These are phyloP conservation scores for Pugionium cornutum DNA, from an alignment of 345 rosid genomes.

Conservation along the genomic window DNA sequence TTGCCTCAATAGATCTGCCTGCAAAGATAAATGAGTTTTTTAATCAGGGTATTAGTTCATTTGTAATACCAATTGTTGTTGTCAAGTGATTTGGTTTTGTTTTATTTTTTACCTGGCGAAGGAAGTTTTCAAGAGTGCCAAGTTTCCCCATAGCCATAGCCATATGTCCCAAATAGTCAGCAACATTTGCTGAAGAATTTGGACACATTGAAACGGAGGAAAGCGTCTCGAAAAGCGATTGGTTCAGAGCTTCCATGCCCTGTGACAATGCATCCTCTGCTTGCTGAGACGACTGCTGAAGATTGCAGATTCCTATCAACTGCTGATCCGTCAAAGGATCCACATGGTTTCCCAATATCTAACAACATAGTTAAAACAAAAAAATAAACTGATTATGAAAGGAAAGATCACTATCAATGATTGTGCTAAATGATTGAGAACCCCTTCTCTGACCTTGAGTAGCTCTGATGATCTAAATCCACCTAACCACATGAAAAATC, in stretches of 20 bases:
- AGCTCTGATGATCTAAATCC: constrained; percentile 93
- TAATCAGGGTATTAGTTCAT: too few species aligned
- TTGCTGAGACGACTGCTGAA: constrained; percentile 95
- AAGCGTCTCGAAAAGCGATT: constrained; percentile 78
- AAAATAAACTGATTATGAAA: not conserved
- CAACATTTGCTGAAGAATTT: constrained; percentile 66
- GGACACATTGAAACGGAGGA: constrained; percentile 68
- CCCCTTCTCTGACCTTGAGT: constrained; percentile 57
- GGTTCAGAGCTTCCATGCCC: constrained; percentile 97
- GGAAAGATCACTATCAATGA: not conserved
- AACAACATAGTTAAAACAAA: not conserved
- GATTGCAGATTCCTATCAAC: constrained; percentile 88
- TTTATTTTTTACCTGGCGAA: constrained; percentile 64
- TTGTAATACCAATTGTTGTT: not conserved
- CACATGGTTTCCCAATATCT: constrained; percentile 86
- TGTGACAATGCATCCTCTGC: constrained; percentile 97
- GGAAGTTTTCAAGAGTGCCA: constrained; percentile 80
- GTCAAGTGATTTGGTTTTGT: not conserved
- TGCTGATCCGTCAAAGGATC: constrained; percentile 93
- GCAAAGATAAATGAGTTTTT: constrained; percentile 12
- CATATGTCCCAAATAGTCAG: constrained; percentile 93
- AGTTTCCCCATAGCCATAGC: constrained; percentile 89
- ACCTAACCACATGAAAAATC: constrained; percentile 97
- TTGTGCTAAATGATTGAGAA: too few species aligned
- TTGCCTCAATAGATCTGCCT: constrained; percentile 93